Conservation (phyloP, 164 flowering plant species). For the Tinospora cordifolia region DNA sequence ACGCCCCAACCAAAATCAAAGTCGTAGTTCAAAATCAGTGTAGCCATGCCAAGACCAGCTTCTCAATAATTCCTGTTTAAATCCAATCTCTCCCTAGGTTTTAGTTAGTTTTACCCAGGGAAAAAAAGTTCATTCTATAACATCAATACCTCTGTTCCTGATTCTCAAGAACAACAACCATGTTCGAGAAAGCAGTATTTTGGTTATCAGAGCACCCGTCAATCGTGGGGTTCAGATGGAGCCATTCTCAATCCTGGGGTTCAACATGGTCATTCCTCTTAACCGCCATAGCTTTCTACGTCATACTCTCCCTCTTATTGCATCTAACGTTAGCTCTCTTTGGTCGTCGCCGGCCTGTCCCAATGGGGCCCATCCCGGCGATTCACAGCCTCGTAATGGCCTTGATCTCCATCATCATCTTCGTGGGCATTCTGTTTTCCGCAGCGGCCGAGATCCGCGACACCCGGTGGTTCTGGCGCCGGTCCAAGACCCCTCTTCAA, state of each 20-base stretch:
- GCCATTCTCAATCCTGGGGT: conserved; percentile 53
- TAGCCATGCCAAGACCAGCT: too few species aligned
- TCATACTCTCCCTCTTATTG: conserved; percentile 35
- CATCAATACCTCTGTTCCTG: too few species aligned
- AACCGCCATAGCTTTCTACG: conserved; percentile 46
- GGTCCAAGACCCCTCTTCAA: conserved; percentile 58
- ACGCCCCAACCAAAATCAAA: too few species aligned
- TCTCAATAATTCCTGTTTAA: too few species aligned
- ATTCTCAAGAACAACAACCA: too few species aligned
- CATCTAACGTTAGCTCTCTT: conserved; percentile 29
- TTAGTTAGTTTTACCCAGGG: too few species aligned
- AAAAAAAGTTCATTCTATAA: too few species aligned
- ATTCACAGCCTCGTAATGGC: conserved; percentile 55
- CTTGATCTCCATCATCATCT: conserved; percentile 44
- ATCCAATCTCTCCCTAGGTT: too few species aligned
- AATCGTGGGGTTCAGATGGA: conserved; percentile 69
- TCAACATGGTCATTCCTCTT: conserved; percentile 85
- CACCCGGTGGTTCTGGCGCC: conserved; percentile 75
- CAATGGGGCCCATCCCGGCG: conserved; percentile 68
- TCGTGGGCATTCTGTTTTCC: conserved; percentile 57
- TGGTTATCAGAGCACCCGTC: conserved; percentile 76
- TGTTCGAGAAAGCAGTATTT: conserved; percentile 23
- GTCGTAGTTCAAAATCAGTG: too few species aligned
- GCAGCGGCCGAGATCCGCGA: conserved; percentile 74
- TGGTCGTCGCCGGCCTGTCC: conserved; percentile 35